A percentile compares a stretch with the other conserved stretches of the same genome.
phyloP scores from a whole-genome alignment of 2,329 filamentous ascomycete genomes.

The Aquanectria penicillioides region DNA sequence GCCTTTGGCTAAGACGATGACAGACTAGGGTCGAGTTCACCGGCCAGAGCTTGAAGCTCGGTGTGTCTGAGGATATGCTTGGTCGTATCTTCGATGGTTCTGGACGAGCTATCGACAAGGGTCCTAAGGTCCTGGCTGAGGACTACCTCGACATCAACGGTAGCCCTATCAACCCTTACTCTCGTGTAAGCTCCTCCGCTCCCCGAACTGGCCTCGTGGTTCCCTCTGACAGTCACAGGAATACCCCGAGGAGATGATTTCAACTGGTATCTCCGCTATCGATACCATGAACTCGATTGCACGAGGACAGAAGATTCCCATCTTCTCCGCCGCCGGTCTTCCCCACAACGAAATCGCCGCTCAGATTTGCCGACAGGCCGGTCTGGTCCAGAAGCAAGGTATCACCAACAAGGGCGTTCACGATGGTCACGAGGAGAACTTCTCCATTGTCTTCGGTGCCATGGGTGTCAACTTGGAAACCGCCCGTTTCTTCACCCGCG shows the following conservation, averaged over 20 bases:
- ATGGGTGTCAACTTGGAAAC: conserved; percentile 99
- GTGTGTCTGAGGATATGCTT: conserved; percentile 99
- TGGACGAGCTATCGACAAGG: conserved; percentile 97
- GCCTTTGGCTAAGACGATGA: conserved; percentile 39
- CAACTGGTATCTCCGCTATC: conserved; percentile 98
- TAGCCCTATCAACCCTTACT: conserved; percentile 97
- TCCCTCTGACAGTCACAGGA: conserved; percentile 65
- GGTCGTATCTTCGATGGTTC: conserved; percentile 99
- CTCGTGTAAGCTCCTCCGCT: conserved; percentile 71
- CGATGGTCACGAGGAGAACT: conserved; percentile 98
- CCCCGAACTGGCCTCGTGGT: not conserved
- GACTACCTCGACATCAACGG: conserved; percentile 99
- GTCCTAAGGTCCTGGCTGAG: conserved; percentile 96
- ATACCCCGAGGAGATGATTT: conserved; percentile 99
- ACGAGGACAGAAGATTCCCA: conserved; percentile 99
- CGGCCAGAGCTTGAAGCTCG: conserved; percentile 96
- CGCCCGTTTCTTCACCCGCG: conserved; percentile 95
- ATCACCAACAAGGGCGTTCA: conserved; percentile 92
- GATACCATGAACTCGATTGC: conserved; percentile 99
- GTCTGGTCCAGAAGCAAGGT: conserved; percentile 83
- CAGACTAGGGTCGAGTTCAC: conserved; percentile 98
- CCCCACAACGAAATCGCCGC: conserved; percentile 99
- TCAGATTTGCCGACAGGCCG: conserved; percentile 97
- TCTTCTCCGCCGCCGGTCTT: conserved; percentile 97
- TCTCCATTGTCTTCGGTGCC: conserved; percentile 98